Evolutionary conservation across 148 eudicot species (phyloP).

Genomic region (Camellia sinensis): DNA sequence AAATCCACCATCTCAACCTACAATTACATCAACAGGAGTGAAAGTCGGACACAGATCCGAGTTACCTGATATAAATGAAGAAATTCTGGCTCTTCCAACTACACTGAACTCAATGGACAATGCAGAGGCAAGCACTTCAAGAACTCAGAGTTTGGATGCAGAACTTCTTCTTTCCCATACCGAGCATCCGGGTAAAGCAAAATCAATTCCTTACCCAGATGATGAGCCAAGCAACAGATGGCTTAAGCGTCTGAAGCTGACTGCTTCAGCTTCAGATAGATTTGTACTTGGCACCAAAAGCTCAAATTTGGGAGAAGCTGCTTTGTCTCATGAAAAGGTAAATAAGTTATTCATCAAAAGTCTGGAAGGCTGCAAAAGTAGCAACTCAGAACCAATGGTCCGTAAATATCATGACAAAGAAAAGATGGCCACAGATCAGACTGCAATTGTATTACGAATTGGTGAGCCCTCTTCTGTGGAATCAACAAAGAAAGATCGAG

Average conservation of each 20-base stretch:
- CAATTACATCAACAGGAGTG: constrained; percentile 30
- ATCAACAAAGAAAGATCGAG: constrained; percentile 22
- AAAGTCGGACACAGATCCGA: constrained; percentile 25
- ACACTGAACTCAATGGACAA: constrained; percentile 39
- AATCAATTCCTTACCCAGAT: constrained; percentile 16
- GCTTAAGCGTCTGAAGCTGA: constrained; percentile 71
- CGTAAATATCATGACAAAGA: constrained; percentile 27
- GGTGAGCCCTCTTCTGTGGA: constrained; percentile 23
- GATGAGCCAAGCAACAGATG: constrained; percentile 54
- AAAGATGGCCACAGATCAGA: constrained; percentile 16
- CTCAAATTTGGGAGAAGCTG: constrained; percentile 37
- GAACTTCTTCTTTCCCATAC: constrained; percentile 42
- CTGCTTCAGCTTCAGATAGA: constrained; percentile 31
- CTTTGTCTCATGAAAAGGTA: constrained; percentile 42
- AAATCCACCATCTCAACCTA: constrained; percentile 14
- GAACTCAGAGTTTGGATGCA: constrained; percentile 73
- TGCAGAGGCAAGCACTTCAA: constrained; percentile 54
- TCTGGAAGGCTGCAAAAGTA: constrained; percentile 20
- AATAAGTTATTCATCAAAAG: constrained; percentile 27
- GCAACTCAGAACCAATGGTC: constrained; percentile 21
- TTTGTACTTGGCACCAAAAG: constrained; percentile 43
- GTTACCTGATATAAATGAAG: constrained; percentile 50
- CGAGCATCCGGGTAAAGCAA: constrained; percentile 28
- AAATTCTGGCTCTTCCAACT: constrained; percentile 41
- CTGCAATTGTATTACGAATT: constrained; percentile 14